These are phyloP conservation scores for Metarhizium guizhouense DNA, from an alignment of 2,329 filamentous ascomycete genomes.

Conservation along the genomic window DNA sequence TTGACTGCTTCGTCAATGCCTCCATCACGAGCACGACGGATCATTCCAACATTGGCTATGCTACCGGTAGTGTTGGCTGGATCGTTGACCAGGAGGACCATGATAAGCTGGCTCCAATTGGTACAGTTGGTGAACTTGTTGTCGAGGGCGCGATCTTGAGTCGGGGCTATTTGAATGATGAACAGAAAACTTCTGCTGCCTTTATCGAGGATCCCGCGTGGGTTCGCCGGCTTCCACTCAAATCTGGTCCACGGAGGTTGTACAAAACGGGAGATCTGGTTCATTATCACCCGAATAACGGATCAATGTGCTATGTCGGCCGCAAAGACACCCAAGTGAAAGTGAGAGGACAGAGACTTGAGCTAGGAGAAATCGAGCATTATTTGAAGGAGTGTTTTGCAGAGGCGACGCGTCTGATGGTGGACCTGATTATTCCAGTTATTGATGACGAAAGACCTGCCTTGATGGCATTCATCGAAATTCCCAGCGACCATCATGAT, in stretches of 20 bases:
- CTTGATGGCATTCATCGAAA: too few relatives aligned
- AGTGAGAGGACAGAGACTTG: too few relatives aligned
- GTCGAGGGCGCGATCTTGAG: slow-evolving; percentile 3
- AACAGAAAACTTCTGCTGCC: background rate
- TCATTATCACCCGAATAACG: background rate
- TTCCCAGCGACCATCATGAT: too few relatives aligned
- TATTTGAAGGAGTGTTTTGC: too few relatives aligned
- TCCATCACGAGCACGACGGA: background rate
- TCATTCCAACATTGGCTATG: background rate
- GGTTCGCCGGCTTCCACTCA: background rate
- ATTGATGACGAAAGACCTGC: too few relatives aligned
- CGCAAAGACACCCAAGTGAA: too few relatives aligned
- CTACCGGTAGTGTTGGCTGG: slow-evolving; percentile 1
- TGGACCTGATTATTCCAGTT: too few relatives aligned
- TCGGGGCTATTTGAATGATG: slow-evolving; percentile 4
- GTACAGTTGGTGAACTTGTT: slow-evolving; percentile 2
- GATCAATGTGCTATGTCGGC: too few relatives aligned
- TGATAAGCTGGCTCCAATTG: background rate
- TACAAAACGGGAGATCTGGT: background rate
- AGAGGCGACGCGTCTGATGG: too few relatives aligned
- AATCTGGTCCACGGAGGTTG: background rate
- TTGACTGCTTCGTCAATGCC: background rate
- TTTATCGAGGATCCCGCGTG: background rate
- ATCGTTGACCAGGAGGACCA: background rate
- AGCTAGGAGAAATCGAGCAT: too few relatives aligned